Evolutionary conservation across 352 stramenopile genomes (phyloP).

Genomic region (Phytophthora idaei): DNA sequence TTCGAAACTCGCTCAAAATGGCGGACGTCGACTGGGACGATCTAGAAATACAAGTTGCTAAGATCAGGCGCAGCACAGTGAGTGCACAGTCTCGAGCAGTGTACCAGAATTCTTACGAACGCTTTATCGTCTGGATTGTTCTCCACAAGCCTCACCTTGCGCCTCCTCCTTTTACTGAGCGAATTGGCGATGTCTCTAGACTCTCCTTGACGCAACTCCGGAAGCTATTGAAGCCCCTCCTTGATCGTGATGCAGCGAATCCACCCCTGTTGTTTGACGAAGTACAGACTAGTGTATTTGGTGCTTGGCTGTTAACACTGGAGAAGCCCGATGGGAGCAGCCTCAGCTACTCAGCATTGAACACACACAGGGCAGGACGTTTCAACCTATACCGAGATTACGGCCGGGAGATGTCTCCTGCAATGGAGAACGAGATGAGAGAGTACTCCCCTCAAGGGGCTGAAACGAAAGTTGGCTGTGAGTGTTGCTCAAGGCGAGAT

Average conservation of each 20-base stretch:
- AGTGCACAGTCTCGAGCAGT: neutral
- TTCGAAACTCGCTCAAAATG: neutral
- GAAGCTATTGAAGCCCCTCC: slow-evolving; percentile 6
- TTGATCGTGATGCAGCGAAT: neutral
- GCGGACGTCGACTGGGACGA: slow-evolving; percentile 2
- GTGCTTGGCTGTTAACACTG: slow-evolving; percentile 28
- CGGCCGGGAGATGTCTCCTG: neutral
- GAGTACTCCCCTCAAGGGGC: slow-evolving; percentile 9
- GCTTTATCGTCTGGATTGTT: slow-evolving; percentile 22
- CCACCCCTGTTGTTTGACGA: slow-evolving; percentile 19
- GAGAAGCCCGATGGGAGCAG: slow-evolving; percentile 11
- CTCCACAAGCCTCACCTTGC: slow-evolving; percentile 1
- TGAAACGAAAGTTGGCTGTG: slow-evolving; percentile 6
- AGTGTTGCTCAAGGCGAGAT: neutral
- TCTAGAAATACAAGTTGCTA: neutral
- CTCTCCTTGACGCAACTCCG: slow-evolving; percentile 6
- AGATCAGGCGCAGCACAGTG: neutral
- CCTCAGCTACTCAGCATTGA: slow-evolving; percentile 24
- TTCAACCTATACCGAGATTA: slow-evolving; percentile 22
- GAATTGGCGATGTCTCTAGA: slow-evolving; percentile 1
- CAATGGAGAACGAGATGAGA: slow-evolving; percentile 10
- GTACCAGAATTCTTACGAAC: slow-evolving; percentile 16
- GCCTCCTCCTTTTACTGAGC: neutral
- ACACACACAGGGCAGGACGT: slow-evolving; percentile 19
- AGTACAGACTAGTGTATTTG: slow-evolving; percentile 13